A percentile compares a stretch with the other conserved stretches of the same genome.
These are phyloP conservation scores for Acanthamoeba royreba DNA, from an alignment of 208 protist species.

Conservation along the genomic window DNA sequence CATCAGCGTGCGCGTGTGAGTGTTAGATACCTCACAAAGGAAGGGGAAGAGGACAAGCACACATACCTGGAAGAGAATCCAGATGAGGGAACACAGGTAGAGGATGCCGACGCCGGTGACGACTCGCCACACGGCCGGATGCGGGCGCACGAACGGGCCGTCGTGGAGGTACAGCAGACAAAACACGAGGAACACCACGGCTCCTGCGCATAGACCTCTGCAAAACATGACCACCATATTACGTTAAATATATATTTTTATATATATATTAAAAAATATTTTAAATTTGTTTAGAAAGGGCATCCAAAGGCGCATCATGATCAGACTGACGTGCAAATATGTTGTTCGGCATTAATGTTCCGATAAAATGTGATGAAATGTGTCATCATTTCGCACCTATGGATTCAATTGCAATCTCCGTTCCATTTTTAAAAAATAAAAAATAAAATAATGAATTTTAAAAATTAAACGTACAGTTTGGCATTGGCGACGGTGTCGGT, in stretches of 20 bases:
- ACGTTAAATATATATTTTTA: not conserved
- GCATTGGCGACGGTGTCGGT: slow-evolving; percentile 7
- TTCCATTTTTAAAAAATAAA: not conserved
- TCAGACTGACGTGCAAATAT: too few relatives aligned
- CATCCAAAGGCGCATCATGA: not conserved
- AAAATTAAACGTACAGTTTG: slow-evolving; percentile 50
- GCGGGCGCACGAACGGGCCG: slow-evolving; percentile 91
- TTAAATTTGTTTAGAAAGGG: not conserved
- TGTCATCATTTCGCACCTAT: not conserved
- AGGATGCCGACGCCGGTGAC: slow-evolving; percentile 88
- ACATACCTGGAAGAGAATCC: slow-evolving; percentile 87
- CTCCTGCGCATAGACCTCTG: slow-evolving; percentile 72
- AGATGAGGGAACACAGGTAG: slow-evolving; percentile 90
- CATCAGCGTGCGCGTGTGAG: not conserved
- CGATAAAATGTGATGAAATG: too few relatives aligned
- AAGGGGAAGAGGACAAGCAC: not conserved
- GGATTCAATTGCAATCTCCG: not conserved
- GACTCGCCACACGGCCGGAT: slow-evolving; percentile 92
- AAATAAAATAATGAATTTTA: not conserved
- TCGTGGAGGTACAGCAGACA: slow-evolving; percentile 89
- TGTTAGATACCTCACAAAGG: not conserved
- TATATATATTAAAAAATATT: not conserved
- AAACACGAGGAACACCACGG: slow-evolving; percentile 87
- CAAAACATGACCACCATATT: not conserved
- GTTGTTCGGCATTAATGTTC: too few relatives aligned